These are phyloP conservation scores for Candida sp. DNA, from an alignment of 1,139 yeast genomes.

Conservation along the genomic window DNA sequence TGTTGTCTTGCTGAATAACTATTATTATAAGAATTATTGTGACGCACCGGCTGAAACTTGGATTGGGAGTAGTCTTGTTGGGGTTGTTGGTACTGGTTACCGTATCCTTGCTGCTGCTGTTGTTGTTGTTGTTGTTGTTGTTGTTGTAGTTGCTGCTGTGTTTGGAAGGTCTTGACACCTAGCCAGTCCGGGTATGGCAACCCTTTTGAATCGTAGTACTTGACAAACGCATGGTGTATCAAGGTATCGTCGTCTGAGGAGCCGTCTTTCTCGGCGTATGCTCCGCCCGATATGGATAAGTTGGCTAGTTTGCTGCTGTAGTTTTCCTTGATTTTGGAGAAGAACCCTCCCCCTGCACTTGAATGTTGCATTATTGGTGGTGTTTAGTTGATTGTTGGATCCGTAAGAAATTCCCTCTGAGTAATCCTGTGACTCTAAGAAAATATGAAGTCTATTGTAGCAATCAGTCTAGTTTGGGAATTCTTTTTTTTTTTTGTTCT, in stretches of 20 bases:
- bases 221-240: conserved; percentile 49
- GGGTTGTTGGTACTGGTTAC: conserved; percentile 4
- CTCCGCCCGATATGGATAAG: conserved; percentile 28
- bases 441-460: no score
- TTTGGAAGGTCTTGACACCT: conserved; percentile 27
- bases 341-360: conserved; percentile 23
- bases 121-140: background rate
- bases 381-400: background rate
- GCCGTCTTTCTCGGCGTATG: conserved; percentile 44
- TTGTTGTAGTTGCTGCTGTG: conserved; percentile 11
- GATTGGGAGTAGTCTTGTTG: conserved; percentile 13
- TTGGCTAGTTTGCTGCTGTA: conserved; percentile 39
- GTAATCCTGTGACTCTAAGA: no score
- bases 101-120: background rate
- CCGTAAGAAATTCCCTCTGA: background rate
- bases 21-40: conserved; percentile 23
- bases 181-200: conserved; percentile 52
- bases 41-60: conserved; percentile 33
- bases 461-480: background rate
- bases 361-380: conserved; percentile 3
- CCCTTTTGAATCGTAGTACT: conserved; percentile 35
- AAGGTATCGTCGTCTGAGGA: conserved; percentile 41
- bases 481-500: background rate
- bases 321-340: conserved; percentile 41
- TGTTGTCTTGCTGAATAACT: conserved; percentile 23